Evolutionary conservation across 2,329 filamentous ascomycete genomes (phyloP).

Genomic region (Fusarium foetens): DNA sequence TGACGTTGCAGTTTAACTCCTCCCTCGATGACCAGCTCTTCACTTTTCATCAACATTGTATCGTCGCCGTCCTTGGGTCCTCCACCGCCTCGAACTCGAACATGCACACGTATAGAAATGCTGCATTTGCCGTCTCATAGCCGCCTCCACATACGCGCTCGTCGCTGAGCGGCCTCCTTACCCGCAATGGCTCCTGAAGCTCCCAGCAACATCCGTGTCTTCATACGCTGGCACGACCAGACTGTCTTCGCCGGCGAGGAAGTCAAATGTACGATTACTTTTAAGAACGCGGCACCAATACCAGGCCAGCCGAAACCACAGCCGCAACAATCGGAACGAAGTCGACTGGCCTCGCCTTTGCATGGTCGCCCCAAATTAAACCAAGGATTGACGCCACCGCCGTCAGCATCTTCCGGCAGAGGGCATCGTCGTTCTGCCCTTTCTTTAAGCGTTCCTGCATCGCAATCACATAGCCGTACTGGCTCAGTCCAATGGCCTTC

Average conservation of each 20-base stretch:
- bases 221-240: slow-evolving; percentile 92
- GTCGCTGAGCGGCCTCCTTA: slow-evolving; percentile 46
- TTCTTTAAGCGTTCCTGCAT: slow-evolving; percentile 67
- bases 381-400: slow-evolving; percentile 58
- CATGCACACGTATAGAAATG: slow-evolving; percentile 46
- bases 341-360: slow-evolving; percentile 56
- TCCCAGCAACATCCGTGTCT: slow-evolving; percentile 85
- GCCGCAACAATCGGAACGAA: slow-evolving; percentile 45
- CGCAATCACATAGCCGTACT: slow-evolving; percentile 56
- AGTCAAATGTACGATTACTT: slow-evolving; percentile 94
- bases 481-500: slow-evolving; percentile 61
- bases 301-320: slow-evolving; percentile 47
- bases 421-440: slow-evolving; percentile 73
- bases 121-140: slow-evolving; percentile 43
- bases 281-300: slow-evolving; percentile 80
- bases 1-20: slow-evolving; percentile 44
- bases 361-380: slow-evolving; percentile 55
- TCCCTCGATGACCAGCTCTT: slow-evolving; percentile 31
- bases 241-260: slow-evolving; percentile 97
- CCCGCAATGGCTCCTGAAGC: slow-evolving; percentile 61
- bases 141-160: slow-evolving; percentile 43
- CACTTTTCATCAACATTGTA: slow-evolving; percentile 25
- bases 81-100: slow-evolving; percentile 8
- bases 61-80: slow-evolving; percentile 2
- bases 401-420: slow-evolving; percentile 53